A percentile compares a stretch with the other conserved stretches of the same genome.
These are phyloP conservation scores for Raphanus sativus DNA, from an alignment of 345 rosid species.

Conservation along the genomic window DNA sequence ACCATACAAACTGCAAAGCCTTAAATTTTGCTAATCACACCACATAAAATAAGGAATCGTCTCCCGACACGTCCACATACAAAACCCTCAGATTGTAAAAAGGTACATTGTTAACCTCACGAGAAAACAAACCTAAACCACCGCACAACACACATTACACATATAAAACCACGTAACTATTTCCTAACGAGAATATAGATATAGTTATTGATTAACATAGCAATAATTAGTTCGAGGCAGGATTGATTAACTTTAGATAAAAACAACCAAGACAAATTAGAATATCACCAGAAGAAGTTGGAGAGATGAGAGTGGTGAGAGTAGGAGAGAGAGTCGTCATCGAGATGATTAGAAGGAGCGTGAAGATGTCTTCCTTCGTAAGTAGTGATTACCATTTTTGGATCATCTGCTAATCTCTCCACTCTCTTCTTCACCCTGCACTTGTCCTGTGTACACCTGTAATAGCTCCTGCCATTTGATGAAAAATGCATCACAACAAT, in stretches of 20 bases:
- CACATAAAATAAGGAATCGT: not conserved
- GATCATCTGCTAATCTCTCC: conserved; percentile 97
- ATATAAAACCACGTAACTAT: conserved; percentile 3
- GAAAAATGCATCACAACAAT: not conserved
- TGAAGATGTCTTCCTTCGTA: conserved; percentile 95
- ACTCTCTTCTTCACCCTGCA: conserved; percentile 96
- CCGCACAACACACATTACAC: conserved; percentile 16
- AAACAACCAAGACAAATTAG: not conserved
- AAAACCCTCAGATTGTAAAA: not conserved
- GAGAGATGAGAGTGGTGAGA: conserved; percentile 56
- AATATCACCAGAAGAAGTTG: conserved; percentile 62
- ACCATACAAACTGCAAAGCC: not conserved
- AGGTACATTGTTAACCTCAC: conserved; percentile 3
- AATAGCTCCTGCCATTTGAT: conserved; percentile 73
- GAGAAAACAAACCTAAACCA: not conserved
- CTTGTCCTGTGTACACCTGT: conserved; percentile 89
- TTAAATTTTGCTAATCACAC: not conserved
- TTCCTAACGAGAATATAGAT: conserved; percentile 7
- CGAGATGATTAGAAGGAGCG: conserved; percentile 76
- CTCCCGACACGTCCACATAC: conserved; percentile 2
- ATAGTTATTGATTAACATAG: conserved; percentile 13
- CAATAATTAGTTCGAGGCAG: conserved; percentile 15
- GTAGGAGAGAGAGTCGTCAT: conserved; percentile 45
- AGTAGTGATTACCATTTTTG: conserved; percentile 97
- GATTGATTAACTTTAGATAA: not conserved